Evolutionary conservation across 2,329 filamentous ascomycete species (phyloP), one percentile per base, ranked within the genome.

Genomic region (Claviceps sp.): DNA sequence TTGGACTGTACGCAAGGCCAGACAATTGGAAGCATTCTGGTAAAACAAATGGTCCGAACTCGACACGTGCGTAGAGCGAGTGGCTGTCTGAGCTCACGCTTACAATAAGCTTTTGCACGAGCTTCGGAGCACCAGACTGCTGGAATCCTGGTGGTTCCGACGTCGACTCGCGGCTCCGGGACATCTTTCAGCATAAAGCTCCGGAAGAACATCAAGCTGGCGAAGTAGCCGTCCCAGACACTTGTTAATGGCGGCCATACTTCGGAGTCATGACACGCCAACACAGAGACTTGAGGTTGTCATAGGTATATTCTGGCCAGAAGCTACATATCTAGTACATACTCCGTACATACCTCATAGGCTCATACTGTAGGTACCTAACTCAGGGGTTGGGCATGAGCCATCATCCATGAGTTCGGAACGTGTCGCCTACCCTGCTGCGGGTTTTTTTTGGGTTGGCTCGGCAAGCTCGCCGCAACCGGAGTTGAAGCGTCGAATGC

Each of bases 141-240:
- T 11, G n/a, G 14, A 30, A 48, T 50, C 39, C 46, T 52, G 43
- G 44, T 50, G 47, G 48, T 53, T 48, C 53, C 50, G 55, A 52
- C 3, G 7, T 17, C 37, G 7, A 45, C n/a, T 50, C 44, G 50
- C 48, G 54, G 44, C 52, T 52, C 47, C 44, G 47, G 47, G 39
- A 38, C 51, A 48, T 37, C 47, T 41, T 48, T 49, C 52, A 52
- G 50, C 55, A 48, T 54, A 39, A 54, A 55, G 55, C 52, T 49
- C 53, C 50, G 55, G 50, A 38, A 53, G 47, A 34, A 45, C 45
- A 13, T 39, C 39, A 17, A 53, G 42, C 16, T 13, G 26, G 14
- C 46, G 14, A 41, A 38, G 39, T 16, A 49, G 47, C 42, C 38
- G 43, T 26, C 39, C 37, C 6, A 46, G 43, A 39, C 34, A 44